Conservation (phyloP, 1,284 basidiomycete species). For the Mixia osmundae region DNA sequence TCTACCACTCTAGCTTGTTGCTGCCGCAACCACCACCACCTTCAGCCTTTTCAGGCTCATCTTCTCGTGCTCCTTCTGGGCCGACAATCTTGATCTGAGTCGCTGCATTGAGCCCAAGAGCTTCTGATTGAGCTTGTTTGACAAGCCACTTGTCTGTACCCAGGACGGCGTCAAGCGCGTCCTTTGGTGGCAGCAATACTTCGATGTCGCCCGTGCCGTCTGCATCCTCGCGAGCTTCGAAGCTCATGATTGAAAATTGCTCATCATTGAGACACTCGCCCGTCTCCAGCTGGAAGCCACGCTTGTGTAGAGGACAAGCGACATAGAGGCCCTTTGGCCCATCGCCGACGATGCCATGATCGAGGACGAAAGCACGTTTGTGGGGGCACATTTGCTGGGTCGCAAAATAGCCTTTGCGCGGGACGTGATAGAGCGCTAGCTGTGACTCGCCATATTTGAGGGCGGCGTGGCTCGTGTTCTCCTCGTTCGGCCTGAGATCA, state of each 20-base stretch:
- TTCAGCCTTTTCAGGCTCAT: no score
- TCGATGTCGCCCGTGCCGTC: slow-evolving; percentile 31
- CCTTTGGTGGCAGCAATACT: slow-evolving; percentile 32
- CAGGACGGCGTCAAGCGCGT: slow-evolving; percentile 38
- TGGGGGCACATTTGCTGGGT: slow-evolving; percentile 45
- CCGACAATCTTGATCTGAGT: slow-evolving; percentile 29
- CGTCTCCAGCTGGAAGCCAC: slow-evolving; percentile 36
- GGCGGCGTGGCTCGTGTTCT: slow-evolving; percentile 18
- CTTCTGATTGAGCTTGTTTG: slow-evolving; percentile 30
- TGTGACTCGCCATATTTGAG: slow-evolving; percentile 48
- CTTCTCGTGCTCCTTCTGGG: no score
- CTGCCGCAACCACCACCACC: no score
- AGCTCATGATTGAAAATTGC: slow-evolving; percentile 40
- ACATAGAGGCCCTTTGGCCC: slow-evolving; percentile 16
- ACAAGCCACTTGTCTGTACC: slow-evolving; percentile 43
- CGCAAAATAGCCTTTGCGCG: slow-evolving; percentile 35
- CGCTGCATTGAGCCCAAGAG: slow-evolving; percentile 26
- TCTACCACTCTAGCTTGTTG: no score
- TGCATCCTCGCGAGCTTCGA: slow-evolving; percentile 33
- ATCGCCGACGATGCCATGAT: slow-evolving; percentile 33
- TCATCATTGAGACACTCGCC: slow-evolving; percentile 40
- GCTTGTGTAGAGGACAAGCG: slow-evolving; percentile 25
- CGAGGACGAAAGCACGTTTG: slow-evolving; percentile 44
- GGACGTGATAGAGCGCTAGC: slow-evolving; percentile 40
- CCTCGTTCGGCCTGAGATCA: slow-evolving; percentile 28